Base-by-base conservation (phyloP, 208 protist genomes). In the Tetramitus jugosus region DNA sequence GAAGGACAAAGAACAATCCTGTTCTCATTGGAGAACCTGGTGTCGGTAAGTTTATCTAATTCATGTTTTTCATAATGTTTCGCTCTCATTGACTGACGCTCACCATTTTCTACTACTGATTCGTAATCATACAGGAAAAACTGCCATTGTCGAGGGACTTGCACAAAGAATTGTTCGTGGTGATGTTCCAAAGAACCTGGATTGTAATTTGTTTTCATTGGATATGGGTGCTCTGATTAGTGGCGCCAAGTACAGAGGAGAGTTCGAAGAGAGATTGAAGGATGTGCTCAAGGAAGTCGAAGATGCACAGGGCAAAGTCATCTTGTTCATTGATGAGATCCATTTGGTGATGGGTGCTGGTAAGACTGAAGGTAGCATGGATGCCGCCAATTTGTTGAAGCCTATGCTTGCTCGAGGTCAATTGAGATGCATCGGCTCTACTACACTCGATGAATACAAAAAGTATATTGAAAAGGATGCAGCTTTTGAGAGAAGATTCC, bases 1-100 rank as follows among this genome's bases (percentile, higher is more conserved):
- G 97, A 31, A 91, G 98, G 76, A 99, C 97, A 29, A 99, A 99
- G 88, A 99, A 99, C 92, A 99, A 99, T 84, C 98, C 98, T 33
- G 94, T 99, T 4, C 90, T 99, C 23, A 97, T 99, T 71, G 97
- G 97, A 76, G 92, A 96, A 82, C 92, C 95, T 31, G 93, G 93
- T 64, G 92, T 96, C 43, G 92, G 91, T 29, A 95, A n/a, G n/a
- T n/a, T n/a, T n/a, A n/a, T n/a, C n/a, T n/a, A n/a, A n/a, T n/a
- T n/a, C n/a, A n/a, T n/a, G n/a, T n/a, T n/a, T n/a, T n/a, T n/a
- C n/a, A n/a, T n/a, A n/a, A n/a, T n/a, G n/a, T n/a, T n/a, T n/a
- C n/a, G n/a, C n/a, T n/a, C n/a, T n/a, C n/a, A n/a, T n/a, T 97
- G 10, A 90, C 94, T 52, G 93, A 92, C 40, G 83, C 86, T 56